A percentile compares a stretch with the other conserved stretches of the same genome.
These are phyloP conservation scores for Quercus variabilis DNA, from an alignment of 306 rosid species.

Conservation along the genomic window DNA sequence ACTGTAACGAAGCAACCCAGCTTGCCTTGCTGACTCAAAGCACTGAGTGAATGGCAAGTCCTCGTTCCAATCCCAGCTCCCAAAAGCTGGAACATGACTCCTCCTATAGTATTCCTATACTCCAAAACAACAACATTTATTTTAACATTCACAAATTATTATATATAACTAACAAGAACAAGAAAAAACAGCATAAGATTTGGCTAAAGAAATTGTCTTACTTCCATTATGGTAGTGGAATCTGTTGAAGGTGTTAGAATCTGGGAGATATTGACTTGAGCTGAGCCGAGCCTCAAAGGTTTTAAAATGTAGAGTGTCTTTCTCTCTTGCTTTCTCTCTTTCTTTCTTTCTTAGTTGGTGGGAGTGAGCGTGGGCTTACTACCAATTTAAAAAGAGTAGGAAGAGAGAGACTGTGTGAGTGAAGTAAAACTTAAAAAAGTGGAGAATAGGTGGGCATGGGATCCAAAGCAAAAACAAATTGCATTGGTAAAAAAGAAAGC, in stretches of 20 bases:
- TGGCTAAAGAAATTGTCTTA: constrained; percentile 4
- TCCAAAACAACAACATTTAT: background rate
- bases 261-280: background rate
- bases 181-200: background rate
- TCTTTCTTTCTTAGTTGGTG: constrained; percentile 3
- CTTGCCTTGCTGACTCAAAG: constrained; percentile 74
- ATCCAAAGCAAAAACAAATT: constrained; percentile 22
- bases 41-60: constrained; percentile 80
- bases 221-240: constrained; percentile 29
- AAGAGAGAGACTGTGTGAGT: background rate
- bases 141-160: background rate
- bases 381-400: constrained; percentile 21
- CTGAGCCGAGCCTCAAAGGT: constrained; percentile 8
- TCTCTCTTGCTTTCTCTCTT: background rate
- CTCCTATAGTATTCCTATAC: constrained; percentile 58
- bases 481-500: constrained; percentile 25
- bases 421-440: background rate
- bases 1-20: constrained; percentile 46
- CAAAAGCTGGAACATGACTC: constrained; percentile 72
- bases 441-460: constrained; percentile 27
- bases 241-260: background rate
- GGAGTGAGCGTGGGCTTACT: constrained; percentile 29
- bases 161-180: background rate
- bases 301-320: background rate
- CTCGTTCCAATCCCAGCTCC: constrained; percentile 95